phyloP scores from a whole-genome alignment of 2,329 filamentous ascomycete species.

The Penicillium olsonii region DNA sequence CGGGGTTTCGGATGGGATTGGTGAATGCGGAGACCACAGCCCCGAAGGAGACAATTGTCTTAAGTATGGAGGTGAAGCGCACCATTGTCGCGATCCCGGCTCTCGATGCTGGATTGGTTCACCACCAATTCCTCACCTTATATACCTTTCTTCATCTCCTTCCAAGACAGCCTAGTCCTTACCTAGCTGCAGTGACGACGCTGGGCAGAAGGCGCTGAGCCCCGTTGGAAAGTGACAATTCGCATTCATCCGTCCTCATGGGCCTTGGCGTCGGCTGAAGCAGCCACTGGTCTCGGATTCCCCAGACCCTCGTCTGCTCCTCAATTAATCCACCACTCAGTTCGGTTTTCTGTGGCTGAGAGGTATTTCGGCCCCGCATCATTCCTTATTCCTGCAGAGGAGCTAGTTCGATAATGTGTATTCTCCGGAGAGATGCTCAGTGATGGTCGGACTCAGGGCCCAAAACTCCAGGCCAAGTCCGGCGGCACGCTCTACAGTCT shows the following conservation, averaged over 20 bases:
- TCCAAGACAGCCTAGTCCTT: neutral
- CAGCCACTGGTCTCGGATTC: neutral
- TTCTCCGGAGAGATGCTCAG: neutral
- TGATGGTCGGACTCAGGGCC: too few relatives aligned
- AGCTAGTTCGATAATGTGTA: neutral
- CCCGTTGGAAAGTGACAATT: neutral
- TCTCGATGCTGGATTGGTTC: neutral
- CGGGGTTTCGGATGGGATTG: conserved; percentile 54
- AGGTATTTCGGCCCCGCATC: neutral
- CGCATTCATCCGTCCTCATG: neutral
- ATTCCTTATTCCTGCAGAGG: neutral
- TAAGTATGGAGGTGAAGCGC: neutral
- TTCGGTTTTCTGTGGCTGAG: neutral
- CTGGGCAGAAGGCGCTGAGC: neutral
- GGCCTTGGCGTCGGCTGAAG: neutral
- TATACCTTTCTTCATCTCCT: neutral
- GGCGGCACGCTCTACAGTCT: neutral
- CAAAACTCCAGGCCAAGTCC: neutral
- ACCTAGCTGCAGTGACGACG: too few relatives aligned
- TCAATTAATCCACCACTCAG: neutral
- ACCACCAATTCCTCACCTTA: neutral
- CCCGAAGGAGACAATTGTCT: neutral
- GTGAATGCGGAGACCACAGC: conserved; percentile 39
- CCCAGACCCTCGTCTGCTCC: neutral
- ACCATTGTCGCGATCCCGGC: neutral